These are phyloP conservation scores for Sherardia arvensis DNA, from an alignment of 257 asterid genomes.

Conservation along the genomic window DNA sequence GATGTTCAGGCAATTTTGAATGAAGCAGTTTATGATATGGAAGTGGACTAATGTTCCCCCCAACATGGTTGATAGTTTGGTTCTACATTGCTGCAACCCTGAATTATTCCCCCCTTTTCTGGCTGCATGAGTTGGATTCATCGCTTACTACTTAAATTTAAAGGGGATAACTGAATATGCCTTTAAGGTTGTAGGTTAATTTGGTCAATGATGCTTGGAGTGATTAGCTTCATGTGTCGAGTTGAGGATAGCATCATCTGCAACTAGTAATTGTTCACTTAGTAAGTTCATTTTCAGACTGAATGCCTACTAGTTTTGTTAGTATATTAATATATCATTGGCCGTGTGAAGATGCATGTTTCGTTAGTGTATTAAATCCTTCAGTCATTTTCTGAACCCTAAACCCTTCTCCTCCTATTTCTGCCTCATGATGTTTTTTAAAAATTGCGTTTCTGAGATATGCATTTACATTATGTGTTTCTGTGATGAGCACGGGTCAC, in stretches of 20 bases:
- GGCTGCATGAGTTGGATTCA: background rate
- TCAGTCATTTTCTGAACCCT: background rate
- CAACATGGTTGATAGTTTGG: background rate
- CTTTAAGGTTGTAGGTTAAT: background rate
- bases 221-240: background rate
- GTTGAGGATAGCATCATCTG: background rate
- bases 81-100: background rate
- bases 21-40: conserved; percentile 72
- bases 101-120: background rate
- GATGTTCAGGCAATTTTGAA: conserved; percentile 54
- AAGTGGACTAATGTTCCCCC: conserved; percentile 31
- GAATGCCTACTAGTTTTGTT: background rate
- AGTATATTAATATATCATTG: background rate
- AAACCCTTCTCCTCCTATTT: background rate
- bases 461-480: background rate
- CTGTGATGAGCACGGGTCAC: background rate
- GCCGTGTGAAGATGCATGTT: background rate
- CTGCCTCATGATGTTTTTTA: background rate
- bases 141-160: background rate
- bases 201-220: conserved; percentile 4
- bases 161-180: background rate
- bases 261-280: conserved; percentile 2
- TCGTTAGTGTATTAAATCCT: background rate
- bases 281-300: background rate
- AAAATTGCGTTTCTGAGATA: background rate